Evolutionary conservation across 768 basidiomycete genomes (phyloP), one percentile per base, ranked within the genome.

Genomic region (Phaeotremella fagi): DNA sequence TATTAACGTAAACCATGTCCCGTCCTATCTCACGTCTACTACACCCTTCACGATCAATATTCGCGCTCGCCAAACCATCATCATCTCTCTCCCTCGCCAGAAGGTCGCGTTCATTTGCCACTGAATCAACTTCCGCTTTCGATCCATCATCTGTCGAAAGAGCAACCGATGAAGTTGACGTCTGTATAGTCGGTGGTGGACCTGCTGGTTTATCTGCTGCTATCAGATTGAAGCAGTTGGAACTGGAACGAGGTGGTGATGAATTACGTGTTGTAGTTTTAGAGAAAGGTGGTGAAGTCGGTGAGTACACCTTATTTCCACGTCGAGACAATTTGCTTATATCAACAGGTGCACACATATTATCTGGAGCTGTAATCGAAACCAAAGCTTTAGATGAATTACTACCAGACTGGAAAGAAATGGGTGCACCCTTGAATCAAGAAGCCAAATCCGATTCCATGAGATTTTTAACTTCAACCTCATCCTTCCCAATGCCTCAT

Each of bases 141-240:
- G 80, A 87, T 65, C 81, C 84, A 0, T 74, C 75, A 15, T 75
- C 72, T n/a, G 79, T 90, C 16, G 88, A 95, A 59, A 82, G 91
- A 12, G 83, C 83, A n/a, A 81, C 84, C 37, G 95, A 98, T 66
- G 83, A 90, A 38, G 91, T 92, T 29, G 94, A 99, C 65, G 91
- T 98, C 29, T 94, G 90, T 73, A 97, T 99, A 68, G 91, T 95
- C 51, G 94, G 94, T 9, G 92, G 82, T 2, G 95, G 92, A 2
- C 95, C 95, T 0, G 94, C 95, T 0, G 94, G 95, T 4, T 80
- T 99, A 56, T 86, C 85, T 59, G 91, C 94, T n/a, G 94, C 91
- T 3, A 98, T 98, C 55, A 82, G 90, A 4, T 77, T 99, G 48
- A 97, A 94, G 76, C 92, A 98, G 75, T 82, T 95, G 23, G 89